Percentiles rank a stretch among this genome's conserved stretches.
phyloP scores from a whole-genome alignment of 2,329 filamentous ascomycete species.

The Polytolypa hystricis region DNA sequence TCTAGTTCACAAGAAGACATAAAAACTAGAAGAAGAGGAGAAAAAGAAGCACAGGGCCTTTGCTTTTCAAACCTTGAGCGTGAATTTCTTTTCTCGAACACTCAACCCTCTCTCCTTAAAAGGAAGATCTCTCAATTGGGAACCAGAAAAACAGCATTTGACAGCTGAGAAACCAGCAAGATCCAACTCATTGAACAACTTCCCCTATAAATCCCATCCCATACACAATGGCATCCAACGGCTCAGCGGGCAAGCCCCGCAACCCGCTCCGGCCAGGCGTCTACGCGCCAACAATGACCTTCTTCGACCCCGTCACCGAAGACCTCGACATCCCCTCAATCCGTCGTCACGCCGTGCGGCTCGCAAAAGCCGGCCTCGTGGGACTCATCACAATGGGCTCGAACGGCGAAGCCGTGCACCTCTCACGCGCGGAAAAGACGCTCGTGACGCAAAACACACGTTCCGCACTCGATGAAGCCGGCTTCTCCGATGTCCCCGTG shows the following conservation, averaged over 20 bases:
- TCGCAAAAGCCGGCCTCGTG: conserved; percentile 64
- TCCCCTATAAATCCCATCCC: no score
- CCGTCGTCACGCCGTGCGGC: conserved; percentile 66
- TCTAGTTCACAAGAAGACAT: no score
- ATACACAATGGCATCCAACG: no score
- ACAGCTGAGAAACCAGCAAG: no score
- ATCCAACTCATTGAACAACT: no score
- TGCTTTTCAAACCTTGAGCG: no score
- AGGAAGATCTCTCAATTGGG: no score
- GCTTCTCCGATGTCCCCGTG: conserved; percentile 62
- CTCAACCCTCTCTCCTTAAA: no score
- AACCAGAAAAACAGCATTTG: no score
- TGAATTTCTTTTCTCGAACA: no score
- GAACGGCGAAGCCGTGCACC: conserved; percentile 79
- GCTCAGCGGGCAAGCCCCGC: conserved; percentile 22
- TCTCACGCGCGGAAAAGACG: conserved; percentile 64
- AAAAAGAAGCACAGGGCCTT: no score
- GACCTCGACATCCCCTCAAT: conserved; percentile 71
- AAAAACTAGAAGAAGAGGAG: no score
- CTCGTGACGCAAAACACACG: conserved; percentile 66
- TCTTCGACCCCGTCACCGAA: conserved; percentile 72
- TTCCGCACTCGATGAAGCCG: conserved; percentile 68
- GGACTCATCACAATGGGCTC: conserved; percentile 81
- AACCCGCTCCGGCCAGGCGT: conserved; percentile 68
- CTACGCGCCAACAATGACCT: conserved; percentile 83